A percentile compares a stretch with the other conserved stretches of the same genome.
Evolutionary conservation across 1,139 yeast genomes (phyloP).

Genomic region (Debaryomyces sp.): DNA sequence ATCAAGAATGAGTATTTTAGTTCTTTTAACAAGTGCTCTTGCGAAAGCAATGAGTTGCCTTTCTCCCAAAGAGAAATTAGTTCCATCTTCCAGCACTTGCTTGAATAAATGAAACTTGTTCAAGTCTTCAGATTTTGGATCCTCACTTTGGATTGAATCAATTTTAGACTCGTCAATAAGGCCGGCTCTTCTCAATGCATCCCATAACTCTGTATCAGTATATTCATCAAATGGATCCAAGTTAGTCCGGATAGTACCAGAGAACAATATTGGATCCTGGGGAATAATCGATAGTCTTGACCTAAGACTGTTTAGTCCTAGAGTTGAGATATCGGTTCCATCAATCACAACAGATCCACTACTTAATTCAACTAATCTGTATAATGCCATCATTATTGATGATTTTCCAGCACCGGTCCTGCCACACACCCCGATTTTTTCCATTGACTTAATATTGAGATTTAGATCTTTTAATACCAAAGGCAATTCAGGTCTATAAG

Average conservation of each 20-base stretch:
- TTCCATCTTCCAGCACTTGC: conserved; percentile 70
- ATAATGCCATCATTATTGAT: conserved; percentile 67
- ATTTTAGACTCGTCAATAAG: conserved; percentile 41
- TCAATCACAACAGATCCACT: conserved; percentile 59
- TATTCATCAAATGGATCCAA: conserved; percentile 65
- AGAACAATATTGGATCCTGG: conserved; percentile 74
- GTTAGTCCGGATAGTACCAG: conserved; percentile 65
- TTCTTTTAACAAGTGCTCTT: conserved; percentile 71
- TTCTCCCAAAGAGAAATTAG: conserved; percentile 77
- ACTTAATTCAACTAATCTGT: conserved; percentile 58
- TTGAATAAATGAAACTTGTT: conserved; percentile 67
- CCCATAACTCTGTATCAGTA: conserved; percentile 56
- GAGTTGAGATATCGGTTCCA: conserved; percentile 55
- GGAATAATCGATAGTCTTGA: conserved; percentile 69
- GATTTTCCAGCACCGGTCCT: conserved; percentile 83
- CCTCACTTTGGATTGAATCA: conserved; percentile 13
- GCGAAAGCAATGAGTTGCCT: conserved; percentile 76
- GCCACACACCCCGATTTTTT: conserved; percentile 76
- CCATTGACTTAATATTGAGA: conserved; percentile 51
- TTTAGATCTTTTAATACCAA: conserved; percentile 62
- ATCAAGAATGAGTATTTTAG: conserved; percentile 69
- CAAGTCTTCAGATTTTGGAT: conserved; percentile 12
- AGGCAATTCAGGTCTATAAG: conserved; percentile 79
- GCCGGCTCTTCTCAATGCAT: conserved; percentile 61
- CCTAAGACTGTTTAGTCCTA: conserved; percentile 62